Conservation (phyloP, 495 filamentous ascomycete genomes). For the Usnea hakonensis region DNA sequence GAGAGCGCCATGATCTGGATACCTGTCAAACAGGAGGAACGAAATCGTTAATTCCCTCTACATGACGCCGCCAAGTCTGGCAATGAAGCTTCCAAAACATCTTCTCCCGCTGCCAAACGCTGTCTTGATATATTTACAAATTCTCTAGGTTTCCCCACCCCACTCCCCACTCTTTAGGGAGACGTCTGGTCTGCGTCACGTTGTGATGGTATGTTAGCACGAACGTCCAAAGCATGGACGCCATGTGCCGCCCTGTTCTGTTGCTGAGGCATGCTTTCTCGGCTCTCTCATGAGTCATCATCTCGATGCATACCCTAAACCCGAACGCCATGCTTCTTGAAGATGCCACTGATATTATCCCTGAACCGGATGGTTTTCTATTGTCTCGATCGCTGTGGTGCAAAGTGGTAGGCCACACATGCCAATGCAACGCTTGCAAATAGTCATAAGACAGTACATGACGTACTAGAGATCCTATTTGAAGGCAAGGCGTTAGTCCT, state of each 20-base stretch:
- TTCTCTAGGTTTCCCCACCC: background rate
- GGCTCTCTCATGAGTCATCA: background rate
- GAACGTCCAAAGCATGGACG: background rate
- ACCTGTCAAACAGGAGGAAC: background rate
- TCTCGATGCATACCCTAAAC: background rate
- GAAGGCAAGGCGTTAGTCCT: slow-evolving; percentile 12
- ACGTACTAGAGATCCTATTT: slow-evolving; percentile 26
- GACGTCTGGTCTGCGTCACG: background rate
- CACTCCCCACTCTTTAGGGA: background rate
- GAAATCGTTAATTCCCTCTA: too few relatives aligned
- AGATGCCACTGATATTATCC: background rate
- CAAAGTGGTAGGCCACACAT: slow-evolving; percentile 15
- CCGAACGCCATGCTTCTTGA: slow-evolving; percentile 3
- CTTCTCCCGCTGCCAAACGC: background rate
- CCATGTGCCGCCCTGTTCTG: slow-evolving; percentile 5
- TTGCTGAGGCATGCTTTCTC: slow-evolving; percentile 8
- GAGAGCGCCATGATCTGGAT: background rate
- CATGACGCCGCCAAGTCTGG: background rate
- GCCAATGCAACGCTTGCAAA: slow-evolving; percentile 18
- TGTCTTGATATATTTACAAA: background rate
- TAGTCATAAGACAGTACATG: slow-evolving; percentile 30
- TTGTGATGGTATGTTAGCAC: background rate
- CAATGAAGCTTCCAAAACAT: background rate
- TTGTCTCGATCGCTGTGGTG: slow-evolving; percentile 3
- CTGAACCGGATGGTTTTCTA: background rate